Evolutionary conservation across 257 asterid species (phyloP), one percentile per base, ranked within the genome.

Genomic region (Capsicum chinense): DNA sequence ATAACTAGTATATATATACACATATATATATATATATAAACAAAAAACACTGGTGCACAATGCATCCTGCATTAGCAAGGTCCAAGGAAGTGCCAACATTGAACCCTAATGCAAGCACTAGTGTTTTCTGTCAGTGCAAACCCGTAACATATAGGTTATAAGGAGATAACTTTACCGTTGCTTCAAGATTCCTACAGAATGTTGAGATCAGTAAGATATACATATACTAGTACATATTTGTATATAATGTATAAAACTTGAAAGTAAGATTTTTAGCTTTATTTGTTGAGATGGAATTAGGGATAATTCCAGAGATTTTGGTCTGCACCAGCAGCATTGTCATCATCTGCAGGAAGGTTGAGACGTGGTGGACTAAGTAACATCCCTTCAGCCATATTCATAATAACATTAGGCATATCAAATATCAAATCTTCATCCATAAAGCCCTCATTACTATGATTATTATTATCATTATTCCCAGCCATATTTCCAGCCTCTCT

Each of bases 301-400:
- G 87, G 91, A 79, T 84, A 89, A 26, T 83, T 90, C 97, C 97
- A 93, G 16, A 91, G 87, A 71, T 83, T 85, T 59, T 86, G 89
- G n/a, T 86, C 85, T 16, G 68, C 79, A 5, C 80, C 94, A 52
- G 70, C 86, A 26, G 48, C n/a, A 37, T 16, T 50, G 26, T 37
- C 17, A 48, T 86, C 89, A n/a, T 90, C 93, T 15, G 79, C 92
- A 9, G 16, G 62, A 42, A 81, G 76, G 1, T 83, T 88, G 57
- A 90, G 73, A 17, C 94, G 88, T 1, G 97, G 97, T 15, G 97
- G 97, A 84, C 94, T 93, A 13, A 93, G 89, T 54, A 93, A 87
- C 97, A 93, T 89, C 73, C 95, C 97, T 62, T 93, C 89, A 7
- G 97, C 97, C 97, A 93, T 93, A 63, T 88, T 90, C 80, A 79